Base-by-base conservation (phyloP, 495 filamentous ascomycete species). In the Penicillium argentinense region DNA sequence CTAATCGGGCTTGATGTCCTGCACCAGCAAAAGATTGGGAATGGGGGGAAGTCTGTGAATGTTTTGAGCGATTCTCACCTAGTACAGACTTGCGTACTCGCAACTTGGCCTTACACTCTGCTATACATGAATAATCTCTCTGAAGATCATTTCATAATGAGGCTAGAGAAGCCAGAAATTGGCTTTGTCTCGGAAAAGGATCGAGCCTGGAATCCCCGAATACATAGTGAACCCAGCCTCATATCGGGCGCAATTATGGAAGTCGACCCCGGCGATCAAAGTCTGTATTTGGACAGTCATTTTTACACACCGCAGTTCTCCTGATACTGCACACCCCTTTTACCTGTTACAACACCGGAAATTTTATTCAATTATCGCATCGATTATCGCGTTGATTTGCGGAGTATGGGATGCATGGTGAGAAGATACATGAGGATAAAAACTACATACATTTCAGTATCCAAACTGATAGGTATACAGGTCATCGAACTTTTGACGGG, bases 281-380 rank as follows among this genome's bases (percentile, higher is more conserved):
- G 57, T 77, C 76, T 14, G 74, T 76, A 47, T 68, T 75, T 25
- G 69, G 73, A 26, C 63, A 74, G 49, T 62, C 68, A 14, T 77
- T 77, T 33, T 45, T 59, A 14, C 51, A 49, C 8, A 45, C 28
- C 22, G 29, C 45, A 2, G 22, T 41, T 16, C 67, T 69, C 27
- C 34, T 48, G 30, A 60, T 33, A 3, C 59, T 76, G 23, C 57
- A 63, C 42, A 66, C 64, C 21, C 71, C 74, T 29, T n/a, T 12
- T 58, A 19, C 4, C 37, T 24, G 21, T 77, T 29, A 57, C 62
- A 26, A 68, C 63, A 39, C 73, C 74, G 0, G 73, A 77, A 53
- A 62, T 64, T 32, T 65, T 77, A 33, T 74, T 76, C 36, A 53
- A 51, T 9, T 54, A 64, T 30, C 26, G 24, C 9, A 64, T 71